phyloP scores from a whole-genome alignment of 805 yeast genomes.

The Kazachstania taianensis region DNA sequence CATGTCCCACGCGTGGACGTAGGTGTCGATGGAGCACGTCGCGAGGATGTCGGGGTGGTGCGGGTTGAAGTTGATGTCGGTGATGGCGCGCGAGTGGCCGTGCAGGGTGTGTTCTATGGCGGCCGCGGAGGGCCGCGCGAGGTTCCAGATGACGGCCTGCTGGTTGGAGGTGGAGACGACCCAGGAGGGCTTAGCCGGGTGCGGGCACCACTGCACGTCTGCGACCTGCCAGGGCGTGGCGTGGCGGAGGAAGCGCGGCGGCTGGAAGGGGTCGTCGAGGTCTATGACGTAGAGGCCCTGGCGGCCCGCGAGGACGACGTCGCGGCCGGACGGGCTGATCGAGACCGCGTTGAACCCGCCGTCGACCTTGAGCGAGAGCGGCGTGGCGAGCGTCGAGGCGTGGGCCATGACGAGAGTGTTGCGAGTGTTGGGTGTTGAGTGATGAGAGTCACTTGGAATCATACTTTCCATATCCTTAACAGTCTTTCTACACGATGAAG shows the following conservation, averaged over 20 bases:
- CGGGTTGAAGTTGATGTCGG: constrained; percentile 91
- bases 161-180: constrained; percentile 91
- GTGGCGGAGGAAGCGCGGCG: constrained; percentile 90
- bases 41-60: constrained; percentile 78
- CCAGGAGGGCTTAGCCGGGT: constrained; percentile 75
- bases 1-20: constrained; percentile 84
- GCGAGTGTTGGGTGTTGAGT: too few species aligned
- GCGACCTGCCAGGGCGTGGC: constrained; percentile 97
- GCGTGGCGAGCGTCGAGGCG: constrained; percentile 63
- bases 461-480: too few species aligned
- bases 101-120: constrained; percentile 86
- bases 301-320: constrained; percentile 77
- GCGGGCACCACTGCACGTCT: constrained; percentile 98
- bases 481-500: too few species aligned
- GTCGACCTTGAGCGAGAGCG: constrained; percentile 77
- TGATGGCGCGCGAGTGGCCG: constrained; percentile 85
- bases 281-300: constrained; percentile 85
- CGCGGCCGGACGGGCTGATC: constrained; percentile 80
- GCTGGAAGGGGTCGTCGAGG: constrained; percentile 87
- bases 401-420: too few species aligned
- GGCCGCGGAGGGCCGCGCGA: constrained; percentile 53
- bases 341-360: constrained; percentile 90
- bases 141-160: constrained; percentile 90
- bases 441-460: too few species aligned
- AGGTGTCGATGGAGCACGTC: constrained; percentile 88